Base-by-base conservation (phyloP, 176 grass and related monocot species). In the Puccinellia tenuiflora region DNA sequence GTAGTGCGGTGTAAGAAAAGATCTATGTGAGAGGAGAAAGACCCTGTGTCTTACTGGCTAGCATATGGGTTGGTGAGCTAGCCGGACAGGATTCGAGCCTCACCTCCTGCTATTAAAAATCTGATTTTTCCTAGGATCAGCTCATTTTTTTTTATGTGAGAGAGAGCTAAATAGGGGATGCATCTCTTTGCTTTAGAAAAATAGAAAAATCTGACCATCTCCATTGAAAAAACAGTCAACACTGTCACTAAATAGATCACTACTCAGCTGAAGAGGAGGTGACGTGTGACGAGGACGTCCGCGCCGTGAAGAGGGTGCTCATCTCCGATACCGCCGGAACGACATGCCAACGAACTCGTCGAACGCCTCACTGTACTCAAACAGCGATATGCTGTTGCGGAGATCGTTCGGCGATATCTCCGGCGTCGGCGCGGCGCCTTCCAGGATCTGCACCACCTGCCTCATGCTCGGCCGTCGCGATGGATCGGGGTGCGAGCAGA, bases 401-500 rank as follows among this genome's bases (percentile, higher is more conserved):
- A 87, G 37, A 48, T 51, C 78, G 8, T 85, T 66, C 0, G 65
- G 86, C 18, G 76, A 54, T n/a, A 85, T 63, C 77, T 81, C 81
- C 22, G 82, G 87, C 65, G 83, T 50, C 64, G 79, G 17, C 45
- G 25, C 70, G 0, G 85, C 56, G 35, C 89, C 85, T 46, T 94
- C 87, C 5, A 97, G 22, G 2, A 84, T 84, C 78, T 90, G 85
- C 82, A 87, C 85, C 7, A 90, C 94, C 70, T 97, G 87, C 57
- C 94, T 88, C 91, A 94, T 94, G 51, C 56, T 90, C 34, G 94
- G 91, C 51, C 94, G 81, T 15, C 82, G 50, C 0, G 25, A 16
- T 0, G 89, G 78, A 31, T 90, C 85, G 7, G 94, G 87, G 79
- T 97, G 91, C 3, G 94, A 97, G 64, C 94, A 97, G 48, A 87